Evolutionary conservation across 2,329 filamentous ascomycete species (phyloP).

Genomic region (Stachybotrys chlorohalonatus): DNA sequence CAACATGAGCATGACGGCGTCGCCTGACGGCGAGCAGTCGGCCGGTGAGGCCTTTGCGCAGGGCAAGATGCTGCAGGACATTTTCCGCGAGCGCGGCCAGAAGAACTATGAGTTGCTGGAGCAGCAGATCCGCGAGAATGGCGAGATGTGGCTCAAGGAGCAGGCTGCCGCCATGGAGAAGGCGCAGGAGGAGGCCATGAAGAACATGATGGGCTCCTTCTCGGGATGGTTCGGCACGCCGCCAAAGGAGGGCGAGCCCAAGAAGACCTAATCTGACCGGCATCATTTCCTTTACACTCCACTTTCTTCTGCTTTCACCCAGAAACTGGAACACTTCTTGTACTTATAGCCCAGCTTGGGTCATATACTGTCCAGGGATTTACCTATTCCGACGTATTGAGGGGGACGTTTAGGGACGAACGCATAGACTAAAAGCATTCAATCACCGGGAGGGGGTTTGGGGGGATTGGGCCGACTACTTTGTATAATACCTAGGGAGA

Average conservation of each 20-base stretch:
- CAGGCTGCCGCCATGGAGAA: constrained; percentile 84
- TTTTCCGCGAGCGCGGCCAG: constrained; percentile 85
- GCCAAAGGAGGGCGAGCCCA: constrained; percentile 7
- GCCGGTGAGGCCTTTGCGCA: constrained; percentile 72
- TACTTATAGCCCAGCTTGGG: neutral
- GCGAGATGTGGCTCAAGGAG: constrained; percentile 92
- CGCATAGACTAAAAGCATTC: neutral
- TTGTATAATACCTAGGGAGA: neutral
- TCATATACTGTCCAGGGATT: no score
- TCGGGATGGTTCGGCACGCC: constrained; percentile 16
- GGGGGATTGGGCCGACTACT: neutral
- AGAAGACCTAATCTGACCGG: constrained; percentile 10
- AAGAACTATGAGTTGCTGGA: constrained; percentile 85
- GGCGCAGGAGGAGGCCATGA: constrained; percentile 82
- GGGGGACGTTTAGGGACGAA: neutral
- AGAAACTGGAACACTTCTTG: neutral
- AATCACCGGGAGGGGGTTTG: neutral
- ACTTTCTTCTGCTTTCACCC: neutral
- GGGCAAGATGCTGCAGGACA: constrained; percentile 95
- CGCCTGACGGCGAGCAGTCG: constrained; percentile 57
- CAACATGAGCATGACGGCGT: constrained; percentile 52
- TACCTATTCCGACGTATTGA: neutral
- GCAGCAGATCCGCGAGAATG: constrained; percentile 85
- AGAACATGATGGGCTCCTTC: constrained; percentile 79
- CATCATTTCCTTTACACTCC: neutral